phyloP scores from a whole-genome alignment of 345 rosid species.

The Limnanthes douglasii region DNA sequence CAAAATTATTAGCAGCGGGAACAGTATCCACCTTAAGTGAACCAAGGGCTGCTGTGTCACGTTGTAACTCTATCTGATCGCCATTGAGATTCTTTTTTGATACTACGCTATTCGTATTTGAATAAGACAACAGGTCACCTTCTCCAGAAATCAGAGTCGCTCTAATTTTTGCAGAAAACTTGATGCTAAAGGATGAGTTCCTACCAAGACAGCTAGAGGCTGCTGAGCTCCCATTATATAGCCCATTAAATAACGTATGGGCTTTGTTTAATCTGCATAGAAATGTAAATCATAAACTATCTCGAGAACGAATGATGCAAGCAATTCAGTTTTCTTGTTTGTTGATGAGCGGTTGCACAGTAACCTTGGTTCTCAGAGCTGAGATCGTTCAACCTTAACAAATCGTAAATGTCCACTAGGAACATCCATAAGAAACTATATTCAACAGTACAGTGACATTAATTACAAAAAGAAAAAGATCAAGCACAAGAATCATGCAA shows the following conservation, averaged over 20 bases:
- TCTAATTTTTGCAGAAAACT: conserved; percentile 22
- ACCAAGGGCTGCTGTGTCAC: conserved; percentile 28
- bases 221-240: conserved; percentile 15
- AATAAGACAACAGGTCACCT: conserved; percentile 35
- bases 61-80: conserved; percentile 15
- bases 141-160: conserved; percentile 45
- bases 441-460: too few species aligned
- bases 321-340: too few species aligned
- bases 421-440: background rate
- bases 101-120: conserved; percentile 17
- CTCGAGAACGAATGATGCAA: background rate
- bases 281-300: conserved; percentile 7
- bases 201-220: conserved; percentile 7
- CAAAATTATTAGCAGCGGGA: conserved; percentile 22
- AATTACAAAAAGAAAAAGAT: too few species aligned
- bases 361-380: too few species aligned
- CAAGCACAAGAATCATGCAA: too few species aligned
- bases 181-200: conserved; percentile 19
- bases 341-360: too few species aligned
- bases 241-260: conserved; percentile 26
- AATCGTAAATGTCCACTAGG: background rate
- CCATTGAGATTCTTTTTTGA: conserved; percentile 12
- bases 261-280: conserved; percentile 23
- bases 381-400: background rate
- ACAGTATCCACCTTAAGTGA: conserved; percentile 31